Conservation (phyloP, 768 basidiomycete species). For the Boletus pseudopeckii region DNA sequence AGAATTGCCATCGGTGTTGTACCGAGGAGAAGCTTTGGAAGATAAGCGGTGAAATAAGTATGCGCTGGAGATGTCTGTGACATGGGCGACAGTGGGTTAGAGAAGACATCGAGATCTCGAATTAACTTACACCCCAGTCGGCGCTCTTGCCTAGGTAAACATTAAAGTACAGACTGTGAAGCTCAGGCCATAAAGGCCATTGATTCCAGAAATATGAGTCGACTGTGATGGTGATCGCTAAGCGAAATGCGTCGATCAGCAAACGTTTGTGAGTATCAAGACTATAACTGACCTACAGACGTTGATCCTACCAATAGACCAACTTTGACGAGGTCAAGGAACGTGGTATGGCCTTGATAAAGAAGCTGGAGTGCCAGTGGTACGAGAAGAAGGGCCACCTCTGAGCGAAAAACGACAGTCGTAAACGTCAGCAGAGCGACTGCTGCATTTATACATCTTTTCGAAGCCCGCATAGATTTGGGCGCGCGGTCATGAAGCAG, state of each 20-base stretch:
- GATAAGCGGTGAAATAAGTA: constrained; percentile 60
- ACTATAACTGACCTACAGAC: constrained; percentile 48
- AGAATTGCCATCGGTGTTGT: constrained; percentile 59
- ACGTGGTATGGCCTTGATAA: constrained; percentile 37
- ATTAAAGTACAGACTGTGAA: constrained; percentile 78
- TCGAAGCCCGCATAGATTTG: constrained; percentile 38
- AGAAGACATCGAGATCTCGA: not conserved
- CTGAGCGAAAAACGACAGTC: constrained; percentile 73
- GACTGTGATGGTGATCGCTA: constrained; percentile 59
- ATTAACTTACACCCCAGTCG: constrained; percentile 81
- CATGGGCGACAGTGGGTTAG: not conserved
- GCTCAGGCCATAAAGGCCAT: constrained; percentile 82
- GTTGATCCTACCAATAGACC: constrained; percentile 46
- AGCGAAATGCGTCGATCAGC: not conserved
- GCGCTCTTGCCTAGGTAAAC: constrained; percentile 80
- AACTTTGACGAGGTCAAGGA: constrained; percentile 43
- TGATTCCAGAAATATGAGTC: constrained; percentile 87
- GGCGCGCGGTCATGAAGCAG: constrained; percentile 41
- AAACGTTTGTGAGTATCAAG: not conserved
- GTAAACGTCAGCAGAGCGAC: constrained; percentile 64
- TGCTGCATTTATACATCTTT: constrained; percentile 36
- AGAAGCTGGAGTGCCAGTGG: constrained; percentile 59
- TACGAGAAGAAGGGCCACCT: constrained; percentile 65
- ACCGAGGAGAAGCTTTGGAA: constrained; percentile 76
- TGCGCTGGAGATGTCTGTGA: constrained; percentile 64